These are phyloP conservation scores for Geranium rotundifolium DNA, from an alignment of 345 rosid species.

Conservation along the genomic window DNA sequence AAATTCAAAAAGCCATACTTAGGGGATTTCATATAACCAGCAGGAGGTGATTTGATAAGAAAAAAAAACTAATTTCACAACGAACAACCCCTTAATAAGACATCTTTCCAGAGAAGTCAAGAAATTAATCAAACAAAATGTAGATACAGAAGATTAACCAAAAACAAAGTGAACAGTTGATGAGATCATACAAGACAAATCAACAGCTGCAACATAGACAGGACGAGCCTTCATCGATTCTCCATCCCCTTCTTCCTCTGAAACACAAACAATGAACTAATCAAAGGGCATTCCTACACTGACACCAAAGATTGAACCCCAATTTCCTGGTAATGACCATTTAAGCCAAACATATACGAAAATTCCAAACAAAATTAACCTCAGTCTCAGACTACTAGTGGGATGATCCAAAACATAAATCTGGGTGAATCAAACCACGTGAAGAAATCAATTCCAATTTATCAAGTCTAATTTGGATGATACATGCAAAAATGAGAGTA, in stretches of 20 bases:
- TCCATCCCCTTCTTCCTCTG: constrained; percentile 72
- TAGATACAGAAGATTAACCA: no score
- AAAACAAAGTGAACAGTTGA: neutral
- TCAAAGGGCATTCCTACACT: neutral
- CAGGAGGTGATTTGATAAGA: no score
- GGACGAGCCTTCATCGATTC: constrained; percentile 70
- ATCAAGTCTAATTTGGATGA: neutral
- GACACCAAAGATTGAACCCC: neutral
- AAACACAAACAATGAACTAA: constrained; percentile 9
- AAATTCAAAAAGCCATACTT: no score
- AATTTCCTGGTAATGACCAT: no score
- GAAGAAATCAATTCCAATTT: neutral
- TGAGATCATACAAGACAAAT: constrained; percentile 65
- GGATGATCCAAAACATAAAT: neutral
- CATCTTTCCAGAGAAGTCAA: no score
- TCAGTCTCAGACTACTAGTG: neutral
- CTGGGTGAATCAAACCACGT: neutral
- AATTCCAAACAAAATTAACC: no score
- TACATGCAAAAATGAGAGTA: neutral
- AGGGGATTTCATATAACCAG: no score
- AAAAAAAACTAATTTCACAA: no score
- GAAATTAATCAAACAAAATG: no score
- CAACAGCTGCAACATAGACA: constrained; percentile 94
- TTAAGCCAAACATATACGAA: no score
- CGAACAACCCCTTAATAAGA: no score